Evolutionary conservation across 768 basidiomycete genomes (phyloP), one percentile per base, ranked within the genome.

Genomic region (Flagelloscypha sp.): DNA sequence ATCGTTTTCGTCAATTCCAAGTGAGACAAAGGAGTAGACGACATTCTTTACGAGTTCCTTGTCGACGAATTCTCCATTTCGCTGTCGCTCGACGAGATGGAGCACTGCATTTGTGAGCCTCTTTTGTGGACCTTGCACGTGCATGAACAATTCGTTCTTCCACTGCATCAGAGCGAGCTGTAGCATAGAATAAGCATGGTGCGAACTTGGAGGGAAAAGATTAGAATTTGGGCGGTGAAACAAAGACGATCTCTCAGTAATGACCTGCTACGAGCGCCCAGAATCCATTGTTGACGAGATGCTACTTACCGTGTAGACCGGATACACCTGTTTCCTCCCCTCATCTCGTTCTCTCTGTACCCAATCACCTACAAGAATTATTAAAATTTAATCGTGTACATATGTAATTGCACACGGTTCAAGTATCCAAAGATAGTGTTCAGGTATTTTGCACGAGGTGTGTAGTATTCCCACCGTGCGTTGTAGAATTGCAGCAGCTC

Each of bases 261-360:
- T 25, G 17, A 30, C 13, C 35, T 36, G 12, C 29, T 8, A 6
- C 12, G 6, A 10, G n/a, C n/a, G n/a, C n/a, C n/a, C n/a, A 17
- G 8, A 15, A 10, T 24, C 22, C n/a, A 17, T 3, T 9, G 22
- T 24, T 20, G 15, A 19, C 5, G 7, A 22, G 20, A 16, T 20
- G 9, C 24, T 4, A 63, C 78, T 45, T 42, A 82, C 80, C 7
- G 82, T 84, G 50, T 84, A 84, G 11, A 84, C 78, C 2, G 68
- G 67, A 52, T 83, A 84, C 18, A 84, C 76, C 32, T 76, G 77
- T 54, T 80, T 83, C 43, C 82, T 62, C 12, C 82, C 83, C 50
- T 84, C 83, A 47, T 84, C 83, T 50, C 82, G 76, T 47, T 84
- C 82, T 36, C 82, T 66, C 61, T 84, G 84, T 28, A 84, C 82